Evolutionary conservation across 1,284 basidiomycete genomes (phyloP).

Genomic region (Trametes sp.): DNA sequence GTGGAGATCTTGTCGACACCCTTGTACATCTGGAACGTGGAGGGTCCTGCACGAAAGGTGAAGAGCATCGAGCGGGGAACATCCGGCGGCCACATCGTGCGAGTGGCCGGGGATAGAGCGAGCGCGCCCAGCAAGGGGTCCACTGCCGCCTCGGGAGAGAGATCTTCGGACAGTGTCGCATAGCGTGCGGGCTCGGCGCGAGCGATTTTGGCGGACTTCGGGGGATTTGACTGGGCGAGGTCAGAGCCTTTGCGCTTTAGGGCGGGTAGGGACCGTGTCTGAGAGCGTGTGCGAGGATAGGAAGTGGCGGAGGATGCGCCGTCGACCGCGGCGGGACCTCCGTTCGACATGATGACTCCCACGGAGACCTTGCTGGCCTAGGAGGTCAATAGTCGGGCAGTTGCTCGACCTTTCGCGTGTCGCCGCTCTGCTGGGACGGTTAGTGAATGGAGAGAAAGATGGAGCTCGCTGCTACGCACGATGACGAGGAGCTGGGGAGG

Average conservation of each 20-base stretch:
- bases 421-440: neutral
- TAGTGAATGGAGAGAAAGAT: neutral
- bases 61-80: slow-evolving; percentile 29
- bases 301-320: neutral
- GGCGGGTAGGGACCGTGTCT: slow-evolving; percentile 4
- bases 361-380: neutral
- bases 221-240: neutral
- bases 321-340: no score
- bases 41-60: slow-evolving; percentile 15
- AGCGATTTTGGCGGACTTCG: slow-evolving; percentile 16
- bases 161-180: neutral
- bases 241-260: slow-evolving; percentile 19
- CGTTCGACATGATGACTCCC: neutral
- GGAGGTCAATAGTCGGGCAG: neutral
- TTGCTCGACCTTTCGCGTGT: neutral
- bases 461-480: slow-evolving; percentile 2
- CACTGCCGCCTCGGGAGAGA: neutral
- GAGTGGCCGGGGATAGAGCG: neutral
- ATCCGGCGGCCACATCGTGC: slow-evolving; percentile 18
- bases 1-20: neutral
- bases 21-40: slow-evolving; percentile 11
- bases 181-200: neutral
- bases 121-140: neutral
- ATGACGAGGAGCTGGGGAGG: neutral
- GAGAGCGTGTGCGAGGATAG: slow-evolving; percentile 18